These are phyloP conservation scores for Daldinia sp. DNA, from an alignment of 2,329 filamentous ascomycete genomes.

Conservation along the genomic window DNA sequence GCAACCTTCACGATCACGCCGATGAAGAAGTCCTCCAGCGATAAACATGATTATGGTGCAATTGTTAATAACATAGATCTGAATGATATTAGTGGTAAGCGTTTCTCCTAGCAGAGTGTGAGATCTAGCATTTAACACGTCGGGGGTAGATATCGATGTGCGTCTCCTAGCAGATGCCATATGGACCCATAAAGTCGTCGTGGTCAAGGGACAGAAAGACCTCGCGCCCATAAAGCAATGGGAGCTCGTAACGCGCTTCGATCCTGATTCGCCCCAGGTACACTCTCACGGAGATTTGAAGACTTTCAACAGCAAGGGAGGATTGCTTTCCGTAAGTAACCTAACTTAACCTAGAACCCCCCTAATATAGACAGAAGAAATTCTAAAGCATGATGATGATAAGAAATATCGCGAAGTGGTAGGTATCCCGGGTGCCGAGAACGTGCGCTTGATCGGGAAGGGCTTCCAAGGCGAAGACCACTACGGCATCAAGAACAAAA, in stretches of 20 bases:
- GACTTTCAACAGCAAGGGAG: constrained; percentile 56
- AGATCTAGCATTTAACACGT: constrained; percentile 9
- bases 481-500: constrained; percentile 57
- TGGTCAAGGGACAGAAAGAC: constrained; percentile 58
- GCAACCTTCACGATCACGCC: constrained; percentile 38
- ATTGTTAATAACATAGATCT: constrained; percentile 55
- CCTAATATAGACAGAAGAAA: background rate
- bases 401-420: constrained; percentile 51
- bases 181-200: constrained; percentile 59
- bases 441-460: constrained; percentile 60
- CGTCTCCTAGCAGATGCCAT: constrained; percentile 54
- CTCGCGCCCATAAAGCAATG: constrained; percentile 58
- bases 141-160: constrained; percentile 54
- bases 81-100: constrained; percentile 52
- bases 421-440: constrained; percentile 58
- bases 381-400: constrained; percentile 20
- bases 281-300: constrained; percentile 59
- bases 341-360: background rate
- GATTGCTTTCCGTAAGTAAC: constrained; percentile 53
- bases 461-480: constrained; percentile 59
- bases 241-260: constrained; percentile 59
- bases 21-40: constrained; percentile 44
- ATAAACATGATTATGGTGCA: constrained; percentile 56
- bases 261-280: constrained; percentile 56
- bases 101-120: background rate